phyloP scores from a whole-genome alignment of 2,329 filamentous ascomycete species.

The Xylaria digitata region DNA sequence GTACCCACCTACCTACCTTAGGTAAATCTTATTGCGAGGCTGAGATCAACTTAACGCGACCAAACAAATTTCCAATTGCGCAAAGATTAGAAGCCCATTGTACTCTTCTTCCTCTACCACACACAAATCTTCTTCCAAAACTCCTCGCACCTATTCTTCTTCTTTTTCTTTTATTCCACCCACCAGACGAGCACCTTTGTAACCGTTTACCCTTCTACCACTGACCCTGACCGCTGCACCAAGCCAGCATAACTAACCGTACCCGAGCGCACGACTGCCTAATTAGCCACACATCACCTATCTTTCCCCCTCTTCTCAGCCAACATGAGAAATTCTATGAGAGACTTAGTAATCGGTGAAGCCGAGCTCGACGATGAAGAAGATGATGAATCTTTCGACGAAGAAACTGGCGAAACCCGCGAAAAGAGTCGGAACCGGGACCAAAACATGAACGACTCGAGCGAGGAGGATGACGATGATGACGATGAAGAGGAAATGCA shows the following conservation, averaged over 20 bases:
- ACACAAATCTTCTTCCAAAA: slow-evolving; percentile 4
- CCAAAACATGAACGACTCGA: slow-evolving; percentile 79
- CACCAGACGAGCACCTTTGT: background rate
- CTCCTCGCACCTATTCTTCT: background rate
- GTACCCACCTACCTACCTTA: background rate
- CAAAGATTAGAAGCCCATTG: slow-evolving; percentile 8
- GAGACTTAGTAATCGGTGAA: slow-evolving; percentile 83
- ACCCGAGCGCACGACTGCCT: slow-evolving; percentile 7
- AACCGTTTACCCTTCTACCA: slow-evolving; percentile 6
- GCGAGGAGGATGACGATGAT: slow-evolving; percentile 91
- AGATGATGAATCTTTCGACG: slow-evolving; percentile 84
- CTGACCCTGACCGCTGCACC: background rate
- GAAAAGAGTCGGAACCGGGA: slow-evolving; percentile 57
- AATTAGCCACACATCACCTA: slow-evolving; percentile 2
- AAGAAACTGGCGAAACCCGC: slow-evolving; percentile 73
- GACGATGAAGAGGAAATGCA: slow-evolving; percentile 88
- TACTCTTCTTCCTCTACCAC: slow-evolving; percentile 11
- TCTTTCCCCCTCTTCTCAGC: background rate
- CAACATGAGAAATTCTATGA: slow-evolving; percentile 73
- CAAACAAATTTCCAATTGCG: slow-evolving; percentile 23
- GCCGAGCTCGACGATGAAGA: slow-evolving; percentile 89
- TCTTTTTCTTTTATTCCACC: background rate
- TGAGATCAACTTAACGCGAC: slow-evolving; percentile 19
- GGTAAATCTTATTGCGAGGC: slow-evolving; percentile 23
- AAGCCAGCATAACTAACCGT: background rate